Conservation (phyloP, 2,329 filamentous ascomycete species). For the Hypoxylon sp. region DNA sequence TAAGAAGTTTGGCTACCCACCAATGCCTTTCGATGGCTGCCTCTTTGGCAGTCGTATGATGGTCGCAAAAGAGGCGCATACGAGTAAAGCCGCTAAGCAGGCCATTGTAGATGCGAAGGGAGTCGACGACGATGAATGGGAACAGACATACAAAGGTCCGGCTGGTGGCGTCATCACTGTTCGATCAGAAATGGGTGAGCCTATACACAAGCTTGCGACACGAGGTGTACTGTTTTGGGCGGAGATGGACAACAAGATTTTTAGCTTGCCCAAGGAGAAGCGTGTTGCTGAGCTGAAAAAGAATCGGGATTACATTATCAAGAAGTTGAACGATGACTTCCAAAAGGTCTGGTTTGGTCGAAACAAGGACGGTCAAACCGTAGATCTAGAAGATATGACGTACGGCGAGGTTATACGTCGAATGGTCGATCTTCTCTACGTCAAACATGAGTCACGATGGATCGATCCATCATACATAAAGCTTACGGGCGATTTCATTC, state of each 20-base stretch:
- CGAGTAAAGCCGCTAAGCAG: conserved; percentile 87
- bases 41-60: conserved; percentile 94
- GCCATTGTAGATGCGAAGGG: conserved; percentile 89
- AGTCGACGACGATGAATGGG: conserved; percentile 86
- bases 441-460: conserved; percentile 91
- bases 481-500: conserved; percentile 94
- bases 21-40: conserved; percentile 95
- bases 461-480: conserved; percentile 86
- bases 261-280: conserved; percentile 95
- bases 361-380: conserved; percentile 82
- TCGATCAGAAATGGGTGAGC: conserved; percentile 98
- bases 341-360: conserved; percentile 97
- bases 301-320: conserved; percentile 90
- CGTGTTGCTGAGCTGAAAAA: conserved; percentile 88
- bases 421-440: conserved; percentile 90
- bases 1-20: conserved; percentile 85
- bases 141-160: conserved; percentile 91
- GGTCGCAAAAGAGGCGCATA: conserved; percentile 93
- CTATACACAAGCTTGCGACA: conserved; percentile 98
- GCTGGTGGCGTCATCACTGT: conserved; percentile 97
- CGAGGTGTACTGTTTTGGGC: conserved; percentile 97
- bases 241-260: conserved; percentile 99
- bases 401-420: conserved; percentile 89
- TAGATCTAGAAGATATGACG: conserved; percentile 95
- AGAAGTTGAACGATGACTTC: conserved; percentile 95